Conservation (phyloP, 1,284 basidiomycete species). For the Tilletia horrida region DNA sequence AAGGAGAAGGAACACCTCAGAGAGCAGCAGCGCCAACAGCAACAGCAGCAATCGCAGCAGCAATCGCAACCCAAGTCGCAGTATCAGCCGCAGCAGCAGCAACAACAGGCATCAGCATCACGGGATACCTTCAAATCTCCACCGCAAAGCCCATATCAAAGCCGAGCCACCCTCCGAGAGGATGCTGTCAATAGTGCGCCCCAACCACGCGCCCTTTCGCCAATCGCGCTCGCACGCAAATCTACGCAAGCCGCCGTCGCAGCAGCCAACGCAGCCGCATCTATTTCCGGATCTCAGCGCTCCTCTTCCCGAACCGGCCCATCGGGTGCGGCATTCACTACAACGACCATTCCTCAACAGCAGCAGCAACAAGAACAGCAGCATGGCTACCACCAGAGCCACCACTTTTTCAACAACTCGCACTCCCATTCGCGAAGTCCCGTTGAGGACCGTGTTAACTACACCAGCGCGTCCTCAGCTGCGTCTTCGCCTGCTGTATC, state of each 20-base stretch:
- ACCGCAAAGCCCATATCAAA: neutral
- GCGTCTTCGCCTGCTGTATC: too few relatives aligned
- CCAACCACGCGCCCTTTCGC: neutral
- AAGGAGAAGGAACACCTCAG: neutral
- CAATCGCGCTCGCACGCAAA: neutral
- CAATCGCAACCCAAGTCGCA: neutral
- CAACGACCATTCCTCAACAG: too few relatives aligned
- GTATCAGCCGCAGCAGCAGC: neutral
- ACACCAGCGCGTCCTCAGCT: too few relatives aligned
- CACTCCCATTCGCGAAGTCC: too few relatives aligned
- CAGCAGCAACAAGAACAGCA: too few relatives aligned
- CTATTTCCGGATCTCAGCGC: neutral
- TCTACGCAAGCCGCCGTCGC: neutral
- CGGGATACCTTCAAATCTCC: neutral
- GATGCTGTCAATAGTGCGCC: neutral
- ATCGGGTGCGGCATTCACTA: neutral
- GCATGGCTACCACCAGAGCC: too few relatives aligned
- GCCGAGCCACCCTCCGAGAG: neutral
- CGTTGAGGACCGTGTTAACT: too few relatives aligned
- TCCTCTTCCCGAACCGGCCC: neutral
- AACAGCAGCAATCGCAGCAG: neutral
- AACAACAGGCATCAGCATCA: neutral
- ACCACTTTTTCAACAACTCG: too few relatives aligned
- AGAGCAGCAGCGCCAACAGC: neutral
- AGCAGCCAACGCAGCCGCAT: neutral